A percentile compares a stretch with the other conserved stretches of the same genome.
Evolutionary conservation across 2,329 filamentous ascomycete genomes (phyloP).

Genomic region (Zopfia rhizophila): DNA sequence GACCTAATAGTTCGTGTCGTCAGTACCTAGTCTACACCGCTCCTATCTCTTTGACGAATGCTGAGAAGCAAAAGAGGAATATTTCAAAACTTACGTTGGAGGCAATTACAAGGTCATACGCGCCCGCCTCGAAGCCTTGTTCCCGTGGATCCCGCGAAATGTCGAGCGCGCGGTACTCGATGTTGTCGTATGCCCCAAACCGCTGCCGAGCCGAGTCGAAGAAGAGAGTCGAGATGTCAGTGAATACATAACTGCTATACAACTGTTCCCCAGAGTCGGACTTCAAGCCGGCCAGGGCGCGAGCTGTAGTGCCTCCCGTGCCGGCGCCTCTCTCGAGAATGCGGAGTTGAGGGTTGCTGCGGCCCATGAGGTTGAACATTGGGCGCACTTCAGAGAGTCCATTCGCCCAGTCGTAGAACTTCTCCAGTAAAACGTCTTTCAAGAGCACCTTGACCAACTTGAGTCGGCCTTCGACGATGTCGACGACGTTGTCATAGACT

Average conservation of each 20-base stretch:
- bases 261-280: background rate
- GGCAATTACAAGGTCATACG: conserved; percentile 26
- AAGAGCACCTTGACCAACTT: conserved; percentile 10
- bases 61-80: no score
- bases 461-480: background rate
- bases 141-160: conserved; percentile 17
- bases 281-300: conserved; percentile 1
- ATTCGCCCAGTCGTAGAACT: conserved; percentile 5
- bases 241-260: conserved; percentile 23
- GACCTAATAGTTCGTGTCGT: no score
- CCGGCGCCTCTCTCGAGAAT: conserved; percentile 45
- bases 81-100: conserved; percentile 15
- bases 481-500: background rate
- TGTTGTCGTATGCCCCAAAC: conserved; percentile 9
- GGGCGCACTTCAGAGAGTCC: background rate
- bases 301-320: conserved; percentile 19
- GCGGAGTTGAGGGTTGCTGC: conserved; percentile 5
- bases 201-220: conserved; percentile 12
- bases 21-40: no score
- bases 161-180: conserved; percentile 18
- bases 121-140: conserved; percentile 47
- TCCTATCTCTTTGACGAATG: no score
- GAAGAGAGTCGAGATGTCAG: conserved; percentile 19
- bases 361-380: conserved; percentile 5
- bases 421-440: conserved; percentile 8